Conservation (phyloP, 2,329 filamentous ascomycete species). For the Chaetomiaceae sp. region DNA sequence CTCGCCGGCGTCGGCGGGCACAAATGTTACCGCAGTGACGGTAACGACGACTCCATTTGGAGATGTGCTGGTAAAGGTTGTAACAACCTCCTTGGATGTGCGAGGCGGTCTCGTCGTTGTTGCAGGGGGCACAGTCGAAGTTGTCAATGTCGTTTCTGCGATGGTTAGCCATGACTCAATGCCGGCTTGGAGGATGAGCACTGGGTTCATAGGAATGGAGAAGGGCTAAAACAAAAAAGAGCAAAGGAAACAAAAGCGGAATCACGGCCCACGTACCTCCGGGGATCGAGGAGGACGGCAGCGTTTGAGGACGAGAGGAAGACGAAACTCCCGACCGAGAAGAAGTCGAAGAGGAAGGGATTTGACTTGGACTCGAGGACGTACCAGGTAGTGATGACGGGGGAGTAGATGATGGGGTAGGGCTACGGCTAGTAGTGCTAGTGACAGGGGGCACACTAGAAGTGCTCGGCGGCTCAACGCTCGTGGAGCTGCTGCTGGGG, state of each 20-base stretch:
- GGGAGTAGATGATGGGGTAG: slow-evolving; percentile 13
- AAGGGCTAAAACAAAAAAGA: neutral
- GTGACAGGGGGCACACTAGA: slow-evolving; percentile 19
- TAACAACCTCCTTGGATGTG: slow-evolving; percentile 31
- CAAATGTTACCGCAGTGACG: slow-evolving; percentile 48
- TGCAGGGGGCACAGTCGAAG: neutral
- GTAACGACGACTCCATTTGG: slow-evolving; percentile 42
- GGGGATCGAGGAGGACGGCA: slow-evolving; percentile 20
- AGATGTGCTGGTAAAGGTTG: slow-evolving; percentile 44
- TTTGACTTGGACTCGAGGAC: slow-evolving; percentile 27
- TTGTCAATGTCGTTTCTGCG: slow-evolving; percentile 22
- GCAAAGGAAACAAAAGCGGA: neutral
- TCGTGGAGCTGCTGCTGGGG: slow-evolving; percentile 10
- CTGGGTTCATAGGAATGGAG: neutral
- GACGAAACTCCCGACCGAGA: slow-evolving; percentile 8
- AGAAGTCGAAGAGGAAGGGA: slow-evolving; percentile 32
- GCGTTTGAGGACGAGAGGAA: slow-evolving; percentile 16
- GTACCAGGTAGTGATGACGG: slow-evolving; percentile 29
- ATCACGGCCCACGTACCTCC: slow-evolving; percentile 24
- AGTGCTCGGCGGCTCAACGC: neutral
- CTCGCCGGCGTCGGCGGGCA: slow-evolving; percentile 38
- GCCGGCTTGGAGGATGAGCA: too few species aligned
- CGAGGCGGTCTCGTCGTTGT: slow-evolving; percentile 9
- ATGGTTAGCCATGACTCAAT: neutral
- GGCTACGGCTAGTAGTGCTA: slow-evolving; percentile 16